Conservation (phyloP, 768 basidiomycete genomes). For the Mrakia blollopis region DNA sequence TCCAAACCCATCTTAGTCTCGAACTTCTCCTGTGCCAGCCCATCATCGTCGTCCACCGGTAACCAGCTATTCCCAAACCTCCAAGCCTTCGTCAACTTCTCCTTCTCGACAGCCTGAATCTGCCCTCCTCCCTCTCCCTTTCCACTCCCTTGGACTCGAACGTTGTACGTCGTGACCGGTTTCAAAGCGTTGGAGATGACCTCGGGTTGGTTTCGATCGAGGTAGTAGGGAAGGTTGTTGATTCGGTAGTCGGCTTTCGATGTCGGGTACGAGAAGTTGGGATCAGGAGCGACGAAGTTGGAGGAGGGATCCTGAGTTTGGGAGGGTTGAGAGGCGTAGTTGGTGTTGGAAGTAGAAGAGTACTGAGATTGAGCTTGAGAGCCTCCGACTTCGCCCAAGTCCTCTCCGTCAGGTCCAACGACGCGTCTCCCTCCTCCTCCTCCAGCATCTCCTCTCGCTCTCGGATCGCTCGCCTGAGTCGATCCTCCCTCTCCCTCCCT, state of each 20-base stretch:
- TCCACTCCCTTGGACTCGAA: not conserved
- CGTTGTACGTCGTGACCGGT: conserved; percentile 13
- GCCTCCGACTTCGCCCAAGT: not conserved
- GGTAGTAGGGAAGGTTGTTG: not conserved
- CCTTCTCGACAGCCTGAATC: conserved; percentile 48
- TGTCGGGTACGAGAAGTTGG: not conserved
- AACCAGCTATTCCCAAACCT: conserved; percentile 56
- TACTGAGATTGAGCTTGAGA: not conserved
- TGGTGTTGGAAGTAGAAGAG: not conserved
- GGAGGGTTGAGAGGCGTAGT: not conserved
- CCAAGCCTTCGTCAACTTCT: conserved; percentile 44
- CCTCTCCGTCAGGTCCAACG: conserved; percentile 17
- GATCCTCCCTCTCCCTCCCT: conserved; percentile 33
- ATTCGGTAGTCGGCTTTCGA: not conserved
- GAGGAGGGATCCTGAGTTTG: not conserved
- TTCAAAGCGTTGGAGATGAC: conserved; percentile 17
- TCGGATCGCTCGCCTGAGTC: conserved; percentile 32
- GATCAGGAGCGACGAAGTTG: not conserved
- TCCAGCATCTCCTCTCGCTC: conserved; percentile 34
- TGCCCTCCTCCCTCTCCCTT: conserved; percentile 4
- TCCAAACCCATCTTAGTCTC: conserved; percentile 79
- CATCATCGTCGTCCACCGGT: conserved; percentile 58
- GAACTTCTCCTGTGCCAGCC: conserved; percentile 63
- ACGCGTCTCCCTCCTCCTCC: conserved; percentile 48
- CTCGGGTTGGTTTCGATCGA: conserved; percentile 19